Evolutionary conservation across 1,284 basidiomycete genomes (phyloP).

Genomic region (Porodaedalea pini): DNA sequence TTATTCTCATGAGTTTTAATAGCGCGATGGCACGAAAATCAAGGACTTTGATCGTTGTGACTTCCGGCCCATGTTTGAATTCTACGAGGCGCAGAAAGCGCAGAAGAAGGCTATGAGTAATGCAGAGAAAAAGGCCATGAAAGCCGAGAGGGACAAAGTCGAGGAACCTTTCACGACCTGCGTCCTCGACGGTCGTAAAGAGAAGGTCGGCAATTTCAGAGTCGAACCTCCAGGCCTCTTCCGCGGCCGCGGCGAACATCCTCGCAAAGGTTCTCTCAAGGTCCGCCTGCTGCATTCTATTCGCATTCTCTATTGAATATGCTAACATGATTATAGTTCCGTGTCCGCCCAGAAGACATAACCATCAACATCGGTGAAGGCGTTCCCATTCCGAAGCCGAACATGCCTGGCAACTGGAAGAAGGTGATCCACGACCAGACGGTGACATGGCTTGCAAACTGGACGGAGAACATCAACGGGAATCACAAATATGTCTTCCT

Average conservation of each 20-base stretch:
- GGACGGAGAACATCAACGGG: constrained; percentile 93
- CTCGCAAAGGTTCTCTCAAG: constrained; percentile 95
- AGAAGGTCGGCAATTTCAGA: constrained; percentile 98
- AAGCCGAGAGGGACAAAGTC: constrained; percentile 78
- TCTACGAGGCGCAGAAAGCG: constrained; percentile 89
- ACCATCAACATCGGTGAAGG: constrained; percentile 87
- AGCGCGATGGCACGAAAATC: constrained; percentile 77
- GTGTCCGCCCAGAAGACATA: constrained; percentile 90
- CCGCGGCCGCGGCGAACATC: constrained; percentile 96
- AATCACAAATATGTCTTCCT: constrained; percentile 96
- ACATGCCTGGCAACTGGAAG: constrained; percentile 87
- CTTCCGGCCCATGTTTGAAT: constrained; percentile 92
- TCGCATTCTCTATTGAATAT: constrained; percentile 4
- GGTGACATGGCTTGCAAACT: constrained; percentile 96
- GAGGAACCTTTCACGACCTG: constrained; percentile 88
- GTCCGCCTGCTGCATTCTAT: constrained; percentile 38
- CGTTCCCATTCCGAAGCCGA: constrained; percentile 74
- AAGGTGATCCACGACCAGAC: constrained; percentile 85
- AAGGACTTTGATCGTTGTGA: constrained; percentile 82
- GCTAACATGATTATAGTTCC: constrained; percentile 48
- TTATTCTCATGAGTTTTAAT: constrained; percentile 8
- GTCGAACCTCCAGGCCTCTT: constrained; percentile 98
- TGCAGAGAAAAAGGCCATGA: constrained; percentile 87
- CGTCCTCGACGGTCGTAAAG: constrained; percentile 90
- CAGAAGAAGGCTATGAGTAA: constrained; percentile 87